A percentile compares a stretch with the other conserved stretches of the same genome.
These are phyloP conservation scores for Phaeosphaeriaceae sp. DNA, from an alignment of 2,329 filamentous ascomycete species.

Conservation along the genomic window DNA sequence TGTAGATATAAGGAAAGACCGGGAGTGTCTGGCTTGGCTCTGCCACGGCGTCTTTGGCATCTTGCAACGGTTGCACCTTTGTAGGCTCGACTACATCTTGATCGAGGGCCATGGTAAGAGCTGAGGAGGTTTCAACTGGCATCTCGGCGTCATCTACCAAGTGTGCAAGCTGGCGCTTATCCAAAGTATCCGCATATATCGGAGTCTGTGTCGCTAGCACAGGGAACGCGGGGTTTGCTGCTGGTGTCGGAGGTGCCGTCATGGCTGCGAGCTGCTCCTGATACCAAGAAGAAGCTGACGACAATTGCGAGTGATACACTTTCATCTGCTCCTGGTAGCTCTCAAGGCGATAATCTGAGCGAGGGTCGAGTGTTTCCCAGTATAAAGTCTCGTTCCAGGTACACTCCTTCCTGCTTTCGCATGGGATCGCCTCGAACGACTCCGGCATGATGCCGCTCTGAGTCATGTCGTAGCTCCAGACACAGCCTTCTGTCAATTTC, in stretches of 20 bases:
- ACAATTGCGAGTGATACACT: slow-evolving; percentile 42
- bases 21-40: slow-evolving; percentile 30
- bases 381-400: slow-evolving; percentile 57
- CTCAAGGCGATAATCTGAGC: slow-evolving; percentile 34
- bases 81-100: slow-evolving; percentile 29
- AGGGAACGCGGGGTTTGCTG: slow-evolving; percentile 10
- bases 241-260: slow-evolving; percentile 24
- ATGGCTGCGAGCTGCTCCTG: slow-evolving; percentile 35
- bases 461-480: slow-evolving; percentile 67
- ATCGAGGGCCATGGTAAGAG: slow-evolving; percentile 9
- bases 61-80: slow-evolving; percentile 22
- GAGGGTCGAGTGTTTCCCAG: slow-evolving; percentile 48
- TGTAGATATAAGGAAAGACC: slow-evolving; percentile 39
- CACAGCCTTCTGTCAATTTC: slow-evolving; percentile 68
- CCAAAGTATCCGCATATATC: slow-evolving; percentile 27
- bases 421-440: slow-evolving; percentile 59
- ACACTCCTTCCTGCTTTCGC: slow-evolving; percentile 49
- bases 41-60: slow-evolving; percentile 16
- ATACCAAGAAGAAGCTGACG: slow-evolving; percentile 40
- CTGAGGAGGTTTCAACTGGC: slow-evolving; percentile 16
- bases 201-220: slow-evolving; percentile 25
- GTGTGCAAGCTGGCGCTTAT: slow-evolving; percentile 36
- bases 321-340: slow-evolving; percentile 43
- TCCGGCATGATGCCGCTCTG: slow-evolving; percentile 69
- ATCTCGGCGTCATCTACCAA: slow-evolving; percentile 29